Base-by-base conservation (phyloP, 352 stramenopile species). In the Phytophthora sp. region DNA sequence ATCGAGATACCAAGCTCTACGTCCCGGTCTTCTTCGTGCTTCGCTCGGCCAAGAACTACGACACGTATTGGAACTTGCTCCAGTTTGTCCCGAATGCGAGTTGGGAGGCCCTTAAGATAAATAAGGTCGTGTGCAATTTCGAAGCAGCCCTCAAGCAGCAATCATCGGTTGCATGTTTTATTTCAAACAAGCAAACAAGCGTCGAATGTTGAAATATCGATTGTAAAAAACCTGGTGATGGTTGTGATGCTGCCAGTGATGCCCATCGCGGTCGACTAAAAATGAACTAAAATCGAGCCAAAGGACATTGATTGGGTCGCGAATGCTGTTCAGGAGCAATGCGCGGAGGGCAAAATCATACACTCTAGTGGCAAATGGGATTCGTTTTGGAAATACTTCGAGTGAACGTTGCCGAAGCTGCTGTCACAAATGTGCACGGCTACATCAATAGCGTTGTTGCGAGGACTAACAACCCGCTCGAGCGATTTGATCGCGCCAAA, bases 171-270 rank as follows among this genome's bases (percentile, higher is more conserved):
- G 56, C 35, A 33, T 57, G 11, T 64, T 64, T 18, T 26, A 55
- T 45, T 63, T 63, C 23, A 56, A 63, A 8, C 42, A 63, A 49
- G 36, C 56, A 9, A 41, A 24, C 5, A 24, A 29, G 35, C 33
- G 35, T n/a, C 29, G 45, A 30, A 64, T 64, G 45, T 21, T 47
- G 7, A 64, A 57, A 15, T 46, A 55, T 27, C 55, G 23, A 6
- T 15, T 63, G 16, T 33, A 56, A 36, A 30, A 45, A 27, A 61
- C 41, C 38, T 46, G 53, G 30, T 63, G 13, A 63, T 47, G 21
- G 18, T 55, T 46, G 41, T 23, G 1, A 63, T 63, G 42, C n/a
- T 47, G 15, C 42, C 42, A 1, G 42, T 30, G 7, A 63, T 47
- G 30, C 42, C 47, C 7, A 63, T 42, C 0, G 44, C 56, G 31